Conservation (phyloP, 768 basidiomycete genomes). For the Mycena rosella region DNA sequence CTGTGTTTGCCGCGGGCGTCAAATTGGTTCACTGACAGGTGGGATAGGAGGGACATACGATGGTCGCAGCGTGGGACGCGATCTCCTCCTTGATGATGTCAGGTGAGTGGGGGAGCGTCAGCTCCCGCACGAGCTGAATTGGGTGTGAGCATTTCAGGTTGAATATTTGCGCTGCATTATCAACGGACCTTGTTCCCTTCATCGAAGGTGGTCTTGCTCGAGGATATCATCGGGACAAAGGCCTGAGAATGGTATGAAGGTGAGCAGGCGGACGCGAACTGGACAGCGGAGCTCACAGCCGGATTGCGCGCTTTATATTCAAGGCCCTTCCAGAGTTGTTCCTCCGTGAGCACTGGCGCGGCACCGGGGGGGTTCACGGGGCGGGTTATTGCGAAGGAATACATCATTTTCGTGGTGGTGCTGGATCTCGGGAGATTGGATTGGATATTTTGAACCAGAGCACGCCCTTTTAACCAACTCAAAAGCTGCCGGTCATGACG, state of each 20-base stretch:
- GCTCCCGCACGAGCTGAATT: slow-evolving; percentile 26
- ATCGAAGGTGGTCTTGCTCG: slow-evolving; percentile 20
- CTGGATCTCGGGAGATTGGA: neutral
- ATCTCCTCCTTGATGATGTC: slow-evolving; percentile 18
- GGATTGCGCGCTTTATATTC: slow-evolving; percentile 31
- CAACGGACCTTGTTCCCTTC: slow-evolving; percentile 26
- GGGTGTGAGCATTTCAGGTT: too few species aligned
- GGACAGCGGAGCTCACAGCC: neutral
- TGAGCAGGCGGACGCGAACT: too few species aligned
- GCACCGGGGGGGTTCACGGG: too few species aligned
- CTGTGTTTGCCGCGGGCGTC: too few species aligned
- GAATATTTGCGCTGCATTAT: too few species aligned
- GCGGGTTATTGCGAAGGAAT: slow-evolving; percentile 29
- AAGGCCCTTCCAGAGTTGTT: slow-evolving; percentile 30
- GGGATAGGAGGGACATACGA: slow-evolving; percentile 6
- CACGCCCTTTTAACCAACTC: too few species aligned
- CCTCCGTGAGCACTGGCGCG: slow-evolving; percentile 28
- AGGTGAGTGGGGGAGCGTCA: slow-evolving; percentile 1
- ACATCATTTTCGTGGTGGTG: slow-evolving; percentile 2
- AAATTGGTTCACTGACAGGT: too few species aligned
- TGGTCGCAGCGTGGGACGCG: slow-evolving; percentile 12
- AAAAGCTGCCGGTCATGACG: too few species aligned
- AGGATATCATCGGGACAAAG: slow-evolving; percentile 24
- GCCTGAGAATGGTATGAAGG: neutral
- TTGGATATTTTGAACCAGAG: too few species aligned